Percentiles rank a stretch among this genome's conserved stretches.
phyloP scores from a whole-genome alignment of 2,329 filamentous ascomycete genomes.

The Elsinoe batatas region DNA sequence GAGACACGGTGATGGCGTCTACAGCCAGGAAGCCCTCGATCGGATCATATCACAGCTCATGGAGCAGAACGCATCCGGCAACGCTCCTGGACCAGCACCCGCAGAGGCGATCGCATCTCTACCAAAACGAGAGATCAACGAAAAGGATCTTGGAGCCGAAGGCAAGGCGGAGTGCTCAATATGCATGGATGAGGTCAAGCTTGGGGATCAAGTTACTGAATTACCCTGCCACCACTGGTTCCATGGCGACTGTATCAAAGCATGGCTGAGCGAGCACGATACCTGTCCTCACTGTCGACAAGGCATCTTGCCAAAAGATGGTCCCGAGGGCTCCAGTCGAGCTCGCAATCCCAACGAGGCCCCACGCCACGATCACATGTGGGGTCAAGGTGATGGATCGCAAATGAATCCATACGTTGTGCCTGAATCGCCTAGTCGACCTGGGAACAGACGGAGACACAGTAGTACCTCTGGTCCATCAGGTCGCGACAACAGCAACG shows the following conservation, averaged over 20 bases:
- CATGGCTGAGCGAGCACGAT: slow-evolving; percentile 84
- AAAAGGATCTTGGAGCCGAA: slow-evolving; percentile 57
- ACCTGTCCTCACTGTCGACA: slow-evolving; percentile 77
- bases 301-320: slow-evolving; percentile 35
- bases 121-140: slow-evolving; percentile 55
- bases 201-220: slow-evolving; percentile 63
- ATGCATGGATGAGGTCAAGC: slow-evolving; percentile 75
- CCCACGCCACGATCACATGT: slow-evolving; percentile 22
- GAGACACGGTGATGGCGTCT: slow-evolving; percentile 68
- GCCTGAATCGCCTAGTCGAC: slow-evolving; percentile 17
- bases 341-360: slow-evolving; percentile 22
- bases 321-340: slow-evolving; percentile 15
- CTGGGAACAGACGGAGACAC: neutral
- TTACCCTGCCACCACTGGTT: slow-evolving; percentile 93
- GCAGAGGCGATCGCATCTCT: slow-evolving; percentile 63
- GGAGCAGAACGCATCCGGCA: slow-evolving; percentile 67
- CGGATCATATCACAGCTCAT: slow-evolving; percentile 79
- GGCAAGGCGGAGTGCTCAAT: slow-evolving; percentile 77
- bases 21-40: slow-evolving; percentile 83
- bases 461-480: slow-evolving; percentile 9
- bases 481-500: slow-evolving; percentile 8
- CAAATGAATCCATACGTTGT: slow-evolving; percentile 18
- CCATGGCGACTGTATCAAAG: slow-evolving; percentile 67
- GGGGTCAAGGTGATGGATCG: slow-evolving; percentile 18
- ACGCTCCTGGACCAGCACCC: slow-evolving; percentile 73